Conservation (phyloP, 2,329 filamentous ascomycete genomes). For the Fonsecaea multimorphosa region DNA sequence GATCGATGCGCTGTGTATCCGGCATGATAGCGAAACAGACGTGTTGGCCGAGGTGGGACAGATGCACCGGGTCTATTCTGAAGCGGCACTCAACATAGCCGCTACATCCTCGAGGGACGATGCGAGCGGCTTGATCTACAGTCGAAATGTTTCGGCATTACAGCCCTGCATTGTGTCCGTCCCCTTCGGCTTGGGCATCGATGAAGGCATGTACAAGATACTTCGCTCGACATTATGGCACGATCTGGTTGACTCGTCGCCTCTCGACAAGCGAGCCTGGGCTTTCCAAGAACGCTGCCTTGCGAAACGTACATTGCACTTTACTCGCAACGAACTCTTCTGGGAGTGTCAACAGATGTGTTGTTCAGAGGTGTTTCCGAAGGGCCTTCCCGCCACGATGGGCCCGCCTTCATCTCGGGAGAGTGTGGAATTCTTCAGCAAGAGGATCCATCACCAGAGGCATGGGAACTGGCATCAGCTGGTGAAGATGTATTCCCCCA, state of each 20-base stretch:
- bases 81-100: slow-evolving; percentile 38
- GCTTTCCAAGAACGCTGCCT: slow-evolving; percentile 40
- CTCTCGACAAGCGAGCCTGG: slow-evolving; percentile 40
- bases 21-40: slow-evolving; percentile 38
- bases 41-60: slow-evolving; percentile 37
- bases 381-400: slow-evolving; percentile 39
- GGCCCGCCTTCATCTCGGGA: slow-evolving; percentile 30
- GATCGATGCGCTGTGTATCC: slow-evolving; percentile 41
- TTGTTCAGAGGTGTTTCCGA: slow-evolving; percentile 40
- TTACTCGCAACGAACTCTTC: slow-evolving; percentile 39
- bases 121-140: slow-evolving; percentile 36
- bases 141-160: slow-evolving; percentile 36
- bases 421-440: slow-evolving; percentile 36
- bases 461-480: slow-evolving; percentile 40
- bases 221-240: slow-evolving; percentile 40
- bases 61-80: slow-evolving; percentile 39
- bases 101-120: slow-evolving; percentile 38
- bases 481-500: slow-evolving; percentile 38
- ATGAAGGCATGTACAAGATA: slow-evolving; percentile 39
- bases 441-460: slow-evolving; percentile 38
- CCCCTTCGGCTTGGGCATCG: slow-evolving; percentile 32
- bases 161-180: slow-evolving; percentile 39
- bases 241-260: slow-evolving; percentile 37
- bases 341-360: slow-evolving; percentile 44
- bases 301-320: slow-evolving; percentile 42